Evolutionary conservation across 257 asterid genomes (phyloP).

Genomic region (Solanum tarapatanum): DNA sequence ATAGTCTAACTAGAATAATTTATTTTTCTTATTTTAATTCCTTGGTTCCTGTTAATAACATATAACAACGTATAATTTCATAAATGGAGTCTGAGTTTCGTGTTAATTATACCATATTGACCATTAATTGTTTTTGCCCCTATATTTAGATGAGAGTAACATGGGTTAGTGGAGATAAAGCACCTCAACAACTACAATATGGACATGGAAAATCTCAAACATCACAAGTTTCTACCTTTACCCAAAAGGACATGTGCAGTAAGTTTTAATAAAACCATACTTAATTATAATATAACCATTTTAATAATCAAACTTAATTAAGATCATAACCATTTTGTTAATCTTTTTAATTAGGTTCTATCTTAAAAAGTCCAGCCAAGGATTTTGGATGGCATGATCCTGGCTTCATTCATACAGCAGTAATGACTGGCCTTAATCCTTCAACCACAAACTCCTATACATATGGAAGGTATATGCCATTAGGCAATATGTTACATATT

Average conservation of each 20-base stretch:
- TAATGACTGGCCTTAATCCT: conserved; percentile 52
- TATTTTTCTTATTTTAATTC: no score
- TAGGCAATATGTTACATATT: not conserved
- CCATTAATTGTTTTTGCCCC: not conserved
- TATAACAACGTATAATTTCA: no score
- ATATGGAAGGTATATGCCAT: not conserved
- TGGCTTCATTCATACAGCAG: conserved; percentile 72
- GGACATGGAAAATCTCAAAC: conserved; percentile 25
- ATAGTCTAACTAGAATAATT: no score
- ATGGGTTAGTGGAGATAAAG: conserved; percentile 75
- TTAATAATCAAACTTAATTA: no score
- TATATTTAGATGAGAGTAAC: conserved; percentile 51
- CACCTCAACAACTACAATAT: conserved; percentile 51
- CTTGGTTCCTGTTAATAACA: no score
- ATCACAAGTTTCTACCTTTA: conserved; percentile 52
- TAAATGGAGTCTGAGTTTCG: no score
- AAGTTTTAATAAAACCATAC: not conserved
- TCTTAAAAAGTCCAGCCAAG: conserved; percentile 39
- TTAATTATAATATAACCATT: not conserved
- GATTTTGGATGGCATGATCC: conserved; percentile 98
- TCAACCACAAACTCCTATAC: conserved; percentile 12
- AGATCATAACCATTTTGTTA: not conserved
- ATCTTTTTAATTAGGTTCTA: conserved; percentile 10
- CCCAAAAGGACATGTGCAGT: conserved; percentile 74
- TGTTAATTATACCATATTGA: not conserved